Conservation (phyloP, 1,284 basidiomycete species). For the Ganoderma meredithae region DNA sequence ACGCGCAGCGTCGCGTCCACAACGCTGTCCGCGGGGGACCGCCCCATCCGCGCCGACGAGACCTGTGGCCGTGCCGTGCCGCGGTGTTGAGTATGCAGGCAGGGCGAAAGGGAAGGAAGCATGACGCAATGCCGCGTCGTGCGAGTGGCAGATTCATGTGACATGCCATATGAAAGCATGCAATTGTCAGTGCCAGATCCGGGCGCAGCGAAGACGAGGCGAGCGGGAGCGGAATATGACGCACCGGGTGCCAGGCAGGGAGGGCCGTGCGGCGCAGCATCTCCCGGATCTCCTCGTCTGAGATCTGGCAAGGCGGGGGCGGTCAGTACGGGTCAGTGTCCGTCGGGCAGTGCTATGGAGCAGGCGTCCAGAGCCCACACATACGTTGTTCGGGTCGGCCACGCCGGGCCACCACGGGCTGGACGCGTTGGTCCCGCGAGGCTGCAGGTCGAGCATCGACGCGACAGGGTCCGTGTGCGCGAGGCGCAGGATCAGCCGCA, state of each 20-base stretch:
- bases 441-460: constrained; percentile 39
- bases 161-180: neutral
- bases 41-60: constrained; percentile 31
- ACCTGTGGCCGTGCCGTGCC: constrained; percentile 15
- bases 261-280: constrained; percentile 4
- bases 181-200: neutral
- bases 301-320: neutral
- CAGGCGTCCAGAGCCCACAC: too few species aligned
- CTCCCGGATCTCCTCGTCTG: neutral
- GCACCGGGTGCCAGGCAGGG: neutral
- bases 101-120: neutral
- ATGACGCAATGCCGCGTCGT: neutral
- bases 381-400: constrained; percentile 37
- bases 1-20: constrained; percentile 36
- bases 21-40: constrained; percentile 25
- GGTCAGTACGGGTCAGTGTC: too few species aligned
- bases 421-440: constrained; percentile 13
- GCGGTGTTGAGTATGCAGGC: neutral
- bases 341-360: neutral
- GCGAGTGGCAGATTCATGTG: neutral
- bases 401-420: constrained; percentile 40
- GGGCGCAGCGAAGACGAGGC: neutral
- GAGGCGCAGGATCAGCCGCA: constrained; percentile 37
- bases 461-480: constrained; percentile 39
- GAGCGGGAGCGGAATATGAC: neutral